phyloP scores from a whole-genome alignment of 2,329 filamentous ascomycete genomes.

The Raffaelea ambrosiae region DNA sequence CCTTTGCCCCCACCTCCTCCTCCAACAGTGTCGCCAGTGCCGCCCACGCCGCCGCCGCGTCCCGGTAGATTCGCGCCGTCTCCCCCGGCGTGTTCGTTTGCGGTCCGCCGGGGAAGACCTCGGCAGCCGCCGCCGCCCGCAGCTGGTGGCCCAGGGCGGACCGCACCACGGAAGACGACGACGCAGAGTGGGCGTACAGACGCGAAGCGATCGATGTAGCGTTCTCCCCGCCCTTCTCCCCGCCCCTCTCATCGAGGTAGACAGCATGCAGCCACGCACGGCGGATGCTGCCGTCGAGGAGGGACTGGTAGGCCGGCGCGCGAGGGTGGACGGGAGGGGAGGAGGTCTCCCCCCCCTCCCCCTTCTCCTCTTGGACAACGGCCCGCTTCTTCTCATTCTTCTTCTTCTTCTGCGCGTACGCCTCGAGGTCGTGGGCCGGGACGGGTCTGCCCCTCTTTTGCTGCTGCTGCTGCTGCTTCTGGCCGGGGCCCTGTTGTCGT shows the following conservation, averaged over 20 bases:
- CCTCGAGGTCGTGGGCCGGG: conserved; percentile 14
- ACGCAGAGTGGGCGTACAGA: conserved; percentile 63
- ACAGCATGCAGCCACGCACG: conserved; percentile 82
- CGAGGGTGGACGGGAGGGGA: conserved; percentile 27
- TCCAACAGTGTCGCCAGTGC: conserved; percentile 35
- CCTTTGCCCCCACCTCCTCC: background rate
- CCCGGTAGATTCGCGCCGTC: conserved; percentile 28
- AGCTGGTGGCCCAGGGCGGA: conserved; percentile 57
- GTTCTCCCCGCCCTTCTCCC: no score
- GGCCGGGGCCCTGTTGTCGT: conserved; percentile 19
- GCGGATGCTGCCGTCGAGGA: conserved; percentile 70
- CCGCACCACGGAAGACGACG: conserved; percentile 53
- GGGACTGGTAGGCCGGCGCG: conserved; percentile 67
- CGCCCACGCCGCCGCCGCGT: conserved; percentile 34
- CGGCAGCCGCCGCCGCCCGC: conserved; percentile 61
- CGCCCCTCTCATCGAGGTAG: conserved; percentile 59
- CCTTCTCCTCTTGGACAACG: background rate
- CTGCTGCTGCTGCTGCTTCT: background rate
- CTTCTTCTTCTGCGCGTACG: background rate
- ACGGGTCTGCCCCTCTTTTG: conserved; percentile 13
- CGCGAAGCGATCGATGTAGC: conserved; percentile 47
- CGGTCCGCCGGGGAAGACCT: conserved; percentile 27
- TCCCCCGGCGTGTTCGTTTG: conserved; percentile 10
- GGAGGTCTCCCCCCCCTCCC: no score
- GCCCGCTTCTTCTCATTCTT: background rate